Conservation (phyloP, 306 rosid species). For the Begonia loranthoides region DNA sequence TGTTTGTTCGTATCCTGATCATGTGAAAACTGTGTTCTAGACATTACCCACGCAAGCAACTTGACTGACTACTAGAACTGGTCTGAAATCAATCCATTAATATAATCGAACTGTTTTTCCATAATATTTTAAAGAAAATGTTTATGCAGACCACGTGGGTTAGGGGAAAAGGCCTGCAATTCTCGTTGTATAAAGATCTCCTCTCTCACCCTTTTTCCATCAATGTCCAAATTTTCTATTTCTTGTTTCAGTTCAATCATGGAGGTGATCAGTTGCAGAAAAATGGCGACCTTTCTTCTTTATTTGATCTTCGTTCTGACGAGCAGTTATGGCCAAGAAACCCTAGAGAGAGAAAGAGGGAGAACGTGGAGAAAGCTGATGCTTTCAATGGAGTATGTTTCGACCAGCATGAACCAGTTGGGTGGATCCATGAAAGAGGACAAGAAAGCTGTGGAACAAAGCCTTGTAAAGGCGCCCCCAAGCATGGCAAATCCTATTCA, state of each 20-base stretch:
- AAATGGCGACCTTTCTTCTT: constrained; percentile 12
- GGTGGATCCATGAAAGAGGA: constrained; percentile 23
- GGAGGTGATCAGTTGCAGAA: not conserved
- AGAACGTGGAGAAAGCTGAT: constrained; percentile 25
- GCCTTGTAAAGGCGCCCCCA: constrained; percentile 36
- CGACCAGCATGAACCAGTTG: constrained; percentile 12
- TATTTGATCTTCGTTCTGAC: constrained; percentile 26
- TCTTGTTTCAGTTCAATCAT: not conserved
- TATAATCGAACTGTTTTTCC: too few relatives aligned
- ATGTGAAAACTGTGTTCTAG: too few relatives aligned
- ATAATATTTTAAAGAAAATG: too few relatives aligned
- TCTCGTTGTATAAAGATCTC: too few relatives aligned
- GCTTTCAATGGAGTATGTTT: constrained; percentile 19
- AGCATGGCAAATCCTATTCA: constrained; percentile 56
- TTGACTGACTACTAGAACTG: too few relatives aligned
- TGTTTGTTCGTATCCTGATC: too few relatives aligned
- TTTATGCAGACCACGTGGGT: too few relatives aligned
- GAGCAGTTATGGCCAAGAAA: constrained; percentile 18
- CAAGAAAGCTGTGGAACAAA: constrained; percentile 41
- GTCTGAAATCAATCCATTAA: too few relatives aligned
- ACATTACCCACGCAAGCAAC: too few relatives aligned
- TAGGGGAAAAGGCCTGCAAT: too few relatives aligned
- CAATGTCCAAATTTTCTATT: not conserved
- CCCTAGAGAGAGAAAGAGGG: constrained; percentile 18
- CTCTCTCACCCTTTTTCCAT: not conserved